These are phyloP conservation scores for Corylus avellana DNA, from an alignment of 306 rosid species.

Conservation along the genomic window DNA sequence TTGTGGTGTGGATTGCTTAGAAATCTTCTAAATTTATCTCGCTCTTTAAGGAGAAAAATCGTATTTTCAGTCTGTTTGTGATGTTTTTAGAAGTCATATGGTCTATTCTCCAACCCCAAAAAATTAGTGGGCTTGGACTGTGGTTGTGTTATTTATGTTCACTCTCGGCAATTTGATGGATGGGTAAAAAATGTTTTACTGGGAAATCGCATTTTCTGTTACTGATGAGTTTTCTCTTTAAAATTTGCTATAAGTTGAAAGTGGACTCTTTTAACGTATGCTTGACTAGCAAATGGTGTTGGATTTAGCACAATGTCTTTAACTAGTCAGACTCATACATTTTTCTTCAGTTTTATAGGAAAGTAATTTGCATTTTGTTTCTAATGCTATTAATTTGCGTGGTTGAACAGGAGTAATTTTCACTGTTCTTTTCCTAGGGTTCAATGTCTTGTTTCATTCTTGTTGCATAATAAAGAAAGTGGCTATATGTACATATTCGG, in stretches of 20 bases:
- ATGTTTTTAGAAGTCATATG: not conserved
- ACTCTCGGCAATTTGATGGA: not conserved
- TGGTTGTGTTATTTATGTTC: not conserved
- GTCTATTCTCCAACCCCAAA: not conserved
- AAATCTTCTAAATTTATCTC: not conserved
- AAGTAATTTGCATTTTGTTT: not conserved
- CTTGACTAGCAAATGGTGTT: not conserved
- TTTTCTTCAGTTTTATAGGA: not conserved
- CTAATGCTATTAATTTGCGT: not conserved
- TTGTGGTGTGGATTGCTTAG: conserved; percentile 21
- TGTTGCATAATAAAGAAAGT: not conserved
- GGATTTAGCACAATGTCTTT: not conserved
- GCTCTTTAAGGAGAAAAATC: not conserved
- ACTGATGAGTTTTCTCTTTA: not conserved
- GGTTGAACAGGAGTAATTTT: not conserved
- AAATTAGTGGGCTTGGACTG: not conserved
- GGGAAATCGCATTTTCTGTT: not conserved
- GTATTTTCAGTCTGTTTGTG: not conserved
- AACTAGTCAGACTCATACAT: not conserved
- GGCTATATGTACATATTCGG: not conserved
- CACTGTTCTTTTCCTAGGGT: not conserved
- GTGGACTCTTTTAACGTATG: not conserved
- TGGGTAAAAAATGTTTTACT: not conserved
- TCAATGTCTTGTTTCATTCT: not conserved
- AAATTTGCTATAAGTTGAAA: not conserved